phyloP scores from a whole-genome alignment of 2,329 filamentous ascomycete species.

The Fusarium tricinctum region DNA sequence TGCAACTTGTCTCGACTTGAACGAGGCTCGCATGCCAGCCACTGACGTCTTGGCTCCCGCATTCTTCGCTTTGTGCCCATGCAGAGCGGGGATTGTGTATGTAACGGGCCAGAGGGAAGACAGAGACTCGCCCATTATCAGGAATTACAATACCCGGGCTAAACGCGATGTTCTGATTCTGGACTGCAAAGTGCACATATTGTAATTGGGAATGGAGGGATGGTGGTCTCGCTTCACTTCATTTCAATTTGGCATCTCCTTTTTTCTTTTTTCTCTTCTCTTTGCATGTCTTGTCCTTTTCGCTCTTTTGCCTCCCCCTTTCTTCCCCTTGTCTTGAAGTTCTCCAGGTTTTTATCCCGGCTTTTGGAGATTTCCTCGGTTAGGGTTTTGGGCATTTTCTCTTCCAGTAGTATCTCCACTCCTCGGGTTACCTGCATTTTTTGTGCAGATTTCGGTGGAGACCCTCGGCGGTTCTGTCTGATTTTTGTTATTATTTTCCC shows the following conservation, averaged over 20 bases:
- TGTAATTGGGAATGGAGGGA: slow-evolving; percentile 32
- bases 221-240: neutral
- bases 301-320: slow-evolving; percentile 31
- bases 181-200: neutral
- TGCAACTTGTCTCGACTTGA: neutral
- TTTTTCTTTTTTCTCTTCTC: neutral
- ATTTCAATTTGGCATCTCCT: too few relatives aligned
- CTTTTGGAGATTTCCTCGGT: slow-evolving; percentile 32
- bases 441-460: slow-evolving; percentile 23
- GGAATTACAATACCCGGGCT: slow-evolving; percentile 9
- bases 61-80: slow-evolving; percentile 5
- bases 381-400: slow-evolving; percentile 15
- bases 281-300: neutral
- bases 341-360: slow-evolving; percentile 34
- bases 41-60: slow-evolving; percentile 36
- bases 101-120: neutral
- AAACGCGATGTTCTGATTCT: slow-evolving; percentile 10
- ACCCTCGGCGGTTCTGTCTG: slow-evolving; percentile 6
- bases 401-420: slow-evolving; percentile 31
- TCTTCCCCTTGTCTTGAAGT: slow-evolving; percentile 13
- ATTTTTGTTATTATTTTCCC: neutral
- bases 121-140: slow-evolving; percentile 6
- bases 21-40: slow-evolving; percentile 29
- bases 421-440: slow-evolving; percentile 33
- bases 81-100: slow-evolving; percentile 18